Evolutionary conservation across 148 eudicot species (phyloP).

Genomic region (Limonium bicolor): DNA sequence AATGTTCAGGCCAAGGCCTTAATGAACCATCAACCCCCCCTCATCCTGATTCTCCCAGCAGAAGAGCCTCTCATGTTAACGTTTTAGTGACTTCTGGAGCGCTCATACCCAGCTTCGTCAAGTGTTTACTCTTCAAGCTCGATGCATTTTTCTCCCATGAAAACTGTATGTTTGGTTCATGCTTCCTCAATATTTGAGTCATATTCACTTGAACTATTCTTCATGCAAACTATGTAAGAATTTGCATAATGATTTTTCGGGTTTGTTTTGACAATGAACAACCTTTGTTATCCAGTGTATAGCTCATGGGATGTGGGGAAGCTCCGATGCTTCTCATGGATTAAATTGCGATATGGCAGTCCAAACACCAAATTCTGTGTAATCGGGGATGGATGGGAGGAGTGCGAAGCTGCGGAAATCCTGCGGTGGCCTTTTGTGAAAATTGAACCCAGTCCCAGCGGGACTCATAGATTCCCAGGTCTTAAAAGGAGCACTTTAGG

Average conservation of each 20-base stretch:
- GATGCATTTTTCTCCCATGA: constrained; percentile 50
- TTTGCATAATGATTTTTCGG: too few species aligned
- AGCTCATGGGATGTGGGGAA: constrained; percentile 97
- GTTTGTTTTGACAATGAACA: too few species aligned
- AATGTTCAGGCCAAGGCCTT: constrained; percentile 40
- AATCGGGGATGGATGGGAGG: constrained; percentile 96
- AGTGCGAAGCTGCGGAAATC: constrained; percentile 78
- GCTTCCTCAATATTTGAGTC: not conserved
- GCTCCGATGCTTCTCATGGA: constrained; percentile 58
- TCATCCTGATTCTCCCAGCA: constrained; percentile 11
- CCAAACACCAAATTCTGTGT: constrained; percentile 68
- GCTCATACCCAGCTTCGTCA: constrained; percentile 80
- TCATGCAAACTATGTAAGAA: too few species aligned
- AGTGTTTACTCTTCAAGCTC: constrained; percentile 69
- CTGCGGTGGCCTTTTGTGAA: constrained; percentile 85
- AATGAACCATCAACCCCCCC: constrained; percentile 6
- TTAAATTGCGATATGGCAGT: constrained; percentile 54
- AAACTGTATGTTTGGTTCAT: constrained; percentile 41
- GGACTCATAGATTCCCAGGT: constrained; percentile 71
- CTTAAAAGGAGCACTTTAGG: constrained; percentile 41
- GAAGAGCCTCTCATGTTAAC: constrained; percentile 30
- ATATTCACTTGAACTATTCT: too few species aligned
- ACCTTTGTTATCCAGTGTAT: constrained; percentile 41
- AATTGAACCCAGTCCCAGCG: constrained; percentile 51
- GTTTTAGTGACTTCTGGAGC: constrained; percentile 80